These are phyloP conservation scores for Scalesia atractyloides DNA, from an alignment of 129 eudicot species.

Conservation along the genomic window DNA sequence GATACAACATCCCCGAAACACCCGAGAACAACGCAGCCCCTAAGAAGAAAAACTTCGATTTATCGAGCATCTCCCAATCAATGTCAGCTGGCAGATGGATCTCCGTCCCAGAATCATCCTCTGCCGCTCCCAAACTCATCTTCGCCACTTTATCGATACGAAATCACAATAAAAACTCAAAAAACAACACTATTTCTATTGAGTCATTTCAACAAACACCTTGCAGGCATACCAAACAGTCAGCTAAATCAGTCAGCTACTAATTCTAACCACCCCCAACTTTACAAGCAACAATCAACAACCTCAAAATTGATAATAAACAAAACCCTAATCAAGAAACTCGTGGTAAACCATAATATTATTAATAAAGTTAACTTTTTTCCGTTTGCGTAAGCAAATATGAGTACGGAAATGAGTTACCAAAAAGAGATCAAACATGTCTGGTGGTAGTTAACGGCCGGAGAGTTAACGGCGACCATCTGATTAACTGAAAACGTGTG, in stretches of 20 bases:
- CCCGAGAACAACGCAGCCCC: conserved; percentile 83
- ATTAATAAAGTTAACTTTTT: conserved; percentile 10
- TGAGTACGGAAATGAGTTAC: conserved; percentile 47
- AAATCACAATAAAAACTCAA: background rate
- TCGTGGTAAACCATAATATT: background rate
- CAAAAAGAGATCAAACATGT: conserved; percentile 51
- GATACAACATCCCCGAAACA: conserved; percentile 74
- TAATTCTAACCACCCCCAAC: background rate
- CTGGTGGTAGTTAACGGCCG: conserved; percentile 24
- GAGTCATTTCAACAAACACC: conserved; percentile 28
- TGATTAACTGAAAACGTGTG: conserved; percentile 15
- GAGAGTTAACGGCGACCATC: conserved; percentile 31
- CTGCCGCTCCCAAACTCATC: conserved; percentile 74
- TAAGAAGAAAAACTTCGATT: conserved; percentile 75
- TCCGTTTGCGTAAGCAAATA: conserved; percentile 52
- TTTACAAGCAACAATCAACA: background rate
- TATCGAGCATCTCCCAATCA: conserved; percentile 90
- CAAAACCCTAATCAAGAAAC: conserved; percentile 32
- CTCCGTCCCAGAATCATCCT: conserved; percentile 61
- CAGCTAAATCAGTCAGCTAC: background rate
- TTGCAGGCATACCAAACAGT: background rate
- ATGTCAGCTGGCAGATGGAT: conserved; percentile 88
- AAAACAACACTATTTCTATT: background rate
- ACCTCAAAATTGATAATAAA: background rate
- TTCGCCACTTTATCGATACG: conserved; percentile 51